Percentiles rank a stretch among this genome's conserved stretches.
Conservation (phyloP, 176 grass and related monocot genomes). For the Olyra latifolia region DNA sequence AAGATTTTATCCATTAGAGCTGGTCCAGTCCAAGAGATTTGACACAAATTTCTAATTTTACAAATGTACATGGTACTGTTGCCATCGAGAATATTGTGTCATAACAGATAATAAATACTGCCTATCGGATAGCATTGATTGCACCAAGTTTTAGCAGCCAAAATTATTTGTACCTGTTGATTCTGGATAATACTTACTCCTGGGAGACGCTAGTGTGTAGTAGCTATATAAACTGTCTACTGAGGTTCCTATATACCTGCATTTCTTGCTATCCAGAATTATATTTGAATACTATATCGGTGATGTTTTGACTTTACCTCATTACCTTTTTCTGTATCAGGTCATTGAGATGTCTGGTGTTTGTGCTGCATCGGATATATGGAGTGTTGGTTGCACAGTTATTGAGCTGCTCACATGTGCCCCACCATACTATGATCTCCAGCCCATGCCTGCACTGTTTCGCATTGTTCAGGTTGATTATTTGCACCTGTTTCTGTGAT, state of each 20-base stretch:
- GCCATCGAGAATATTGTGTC: not conserved
- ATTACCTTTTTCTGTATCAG: conserved; percentile 41
- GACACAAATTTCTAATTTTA: not conserved
- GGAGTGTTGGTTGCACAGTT: conserved; percentile 99
- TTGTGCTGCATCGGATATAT: conserved; percentile 97
- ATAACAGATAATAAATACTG: not conserved
- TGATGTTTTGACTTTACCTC: conserved; percentile 4
- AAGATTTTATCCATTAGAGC: not conserved
- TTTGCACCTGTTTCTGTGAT: conserved; percentile 20
- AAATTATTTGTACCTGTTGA: conserved; percentile 6
- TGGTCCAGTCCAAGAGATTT: not conserved
- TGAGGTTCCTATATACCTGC: not conserved
- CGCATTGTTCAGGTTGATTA: conserved; percentile 92
- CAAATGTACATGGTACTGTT: not conserved
- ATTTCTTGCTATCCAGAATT: not conserved
- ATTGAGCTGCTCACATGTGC: conserved; percentile 96
- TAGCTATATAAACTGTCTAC: conserved; percentile 4
- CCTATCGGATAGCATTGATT: not conserved
- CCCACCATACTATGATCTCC: conserved; percentile 97
- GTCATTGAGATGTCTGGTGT: conserved; percentile 99
- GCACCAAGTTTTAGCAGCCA: conserved; percentile 14
- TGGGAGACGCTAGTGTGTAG: not conserved
- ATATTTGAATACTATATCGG: not conserved
- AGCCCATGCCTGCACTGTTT: conserved; percentile 99
- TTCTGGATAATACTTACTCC: not conserved